Percentiles rank a stretch among this genome's conserved stretches.
Evolutionary conservation across 1,284 basidiomycete species (phyloP).

Genomic region (Austroboletus rostrupii): DNA sequence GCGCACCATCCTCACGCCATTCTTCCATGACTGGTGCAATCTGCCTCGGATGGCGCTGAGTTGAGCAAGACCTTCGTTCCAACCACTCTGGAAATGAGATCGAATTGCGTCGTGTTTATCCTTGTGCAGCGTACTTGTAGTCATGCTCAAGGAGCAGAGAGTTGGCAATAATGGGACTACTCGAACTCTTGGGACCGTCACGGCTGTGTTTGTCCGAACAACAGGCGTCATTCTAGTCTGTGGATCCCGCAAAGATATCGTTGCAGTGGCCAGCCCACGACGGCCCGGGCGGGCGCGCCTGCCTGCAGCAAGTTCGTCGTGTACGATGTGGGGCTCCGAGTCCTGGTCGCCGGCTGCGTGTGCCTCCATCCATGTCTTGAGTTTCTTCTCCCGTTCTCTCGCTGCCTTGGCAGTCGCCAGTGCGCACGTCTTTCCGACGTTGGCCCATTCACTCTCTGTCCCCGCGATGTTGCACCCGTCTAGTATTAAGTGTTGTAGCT

Average conservation of each 20-base stretch:
- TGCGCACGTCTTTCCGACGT: constrained; percentile 53
- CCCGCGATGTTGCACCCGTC: constrained; percentile 50
- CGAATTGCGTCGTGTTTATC: constrained; percentile 37
- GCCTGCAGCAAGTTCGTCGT: constrained; percentile 3
- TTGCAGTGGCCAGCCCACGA: constrained; percentile 51
- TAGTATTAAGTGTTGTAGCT: constrained; percentile 48
- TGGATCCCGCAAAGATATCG: constrained; percentile 48
- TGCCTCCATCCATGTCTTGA: constrained; percentile 49
- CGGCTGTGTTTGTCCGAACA: constrained; percentile 5
- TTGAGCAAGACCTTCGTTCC: constrained; percentile 51
- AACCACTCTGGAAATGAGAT: constrained; percentile 54
- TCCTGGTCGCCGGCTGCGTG: constrained; percentile 7
- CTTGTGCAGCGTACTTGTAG: constrained; percentile 28
- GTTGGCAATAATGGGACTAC: constrained; percentile 41
- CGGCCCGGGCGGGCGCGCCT: constrained; percentile 38
- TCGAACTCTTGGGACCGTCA: constrained; percentile 33
- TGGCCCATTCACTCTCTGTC: constrained; percentile 47
- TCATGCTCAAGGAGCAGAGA: constrained; percentile 40
- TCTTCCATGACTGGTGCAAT: constrained; percentile 43
- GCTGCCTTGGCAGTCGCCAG: constrained; percentile 50
- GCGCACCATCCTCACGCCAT: constrained; percentile 43
- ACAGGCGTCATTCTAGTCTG: constrained; percentile 11
- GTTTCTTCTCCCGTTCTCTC: constrained; percentile 52
- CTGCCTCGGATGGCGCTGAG: constrained; percentile 41
- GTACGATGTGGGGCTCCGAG: not conserved